These are phyloP conservation scores for Dendryphion nanum DNA, from an alignment of 2,329 filamentous ascomycete species.

Conservation along the genomic window DNA sequence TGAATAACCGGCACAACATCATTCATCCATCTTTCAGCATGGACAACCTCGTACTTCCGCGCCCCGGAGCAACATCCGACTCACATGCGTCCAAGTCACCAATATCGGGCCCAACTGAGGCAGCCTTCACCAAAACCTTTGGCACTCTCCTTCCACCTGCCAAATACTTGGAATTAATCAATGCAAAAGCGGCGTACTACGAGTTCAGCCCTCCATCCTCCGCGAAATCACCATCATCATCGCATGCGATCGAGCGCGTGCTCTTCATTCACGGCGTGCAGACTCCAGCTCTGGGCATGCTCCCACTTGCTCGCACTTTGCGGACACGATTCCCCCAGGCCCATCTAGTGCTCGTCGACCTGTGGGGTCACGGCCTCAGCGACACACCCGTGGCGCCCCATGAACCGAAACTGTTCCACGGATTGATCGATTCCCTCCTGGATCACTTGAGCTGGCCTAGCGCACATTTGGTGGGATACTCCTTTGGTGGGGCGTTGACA, in stretches of 20 bases:
- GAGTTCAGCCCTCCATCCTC: constrained; percentile 27
- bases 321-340: constrained; percentile 35
- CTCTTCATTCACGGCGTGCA: constrained; percentile 54
- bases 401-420: constrained; percentile 43
- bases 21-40: no score
- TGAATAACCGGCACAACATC: no score
- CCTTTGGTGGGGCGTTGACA: constrained; percentile 47
- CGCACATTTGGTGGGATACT: constrained; percentile 51
- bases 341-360: constrained; percentile 47
- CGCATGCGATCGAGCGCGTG: constrained; percentile 29
- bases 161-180: constrained; percentile 29
- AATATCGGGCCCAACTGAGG: constrained; percentile 39
- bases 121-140: constrained; percentile 37
- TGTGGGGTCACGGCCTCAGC: constrained; percentile 56
- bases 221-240: constrained; percentile 40
- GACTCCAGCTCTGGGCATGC: constrained; percentile 51
- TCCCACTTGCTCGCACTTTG: constrained; percentile 43
- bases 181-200: constrained; percentile 45
- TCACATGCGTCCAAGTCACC: constrained; percentile 12
- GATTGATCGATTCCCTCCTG: constrained; percentile 42
- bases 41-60: constrained; percentile 20
- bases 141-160: constrained; percentile 42
- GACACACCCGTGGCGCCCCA: constrained; percentile 49
- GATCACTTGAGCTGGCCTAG: constrained; percentile 42
- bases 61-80: constrained; percentile 14